These are phyloP conservation scores for Yamadazyma sp. DNA, from an alignment of 805 yeast species.

Conservation along the genomic window DNA sequence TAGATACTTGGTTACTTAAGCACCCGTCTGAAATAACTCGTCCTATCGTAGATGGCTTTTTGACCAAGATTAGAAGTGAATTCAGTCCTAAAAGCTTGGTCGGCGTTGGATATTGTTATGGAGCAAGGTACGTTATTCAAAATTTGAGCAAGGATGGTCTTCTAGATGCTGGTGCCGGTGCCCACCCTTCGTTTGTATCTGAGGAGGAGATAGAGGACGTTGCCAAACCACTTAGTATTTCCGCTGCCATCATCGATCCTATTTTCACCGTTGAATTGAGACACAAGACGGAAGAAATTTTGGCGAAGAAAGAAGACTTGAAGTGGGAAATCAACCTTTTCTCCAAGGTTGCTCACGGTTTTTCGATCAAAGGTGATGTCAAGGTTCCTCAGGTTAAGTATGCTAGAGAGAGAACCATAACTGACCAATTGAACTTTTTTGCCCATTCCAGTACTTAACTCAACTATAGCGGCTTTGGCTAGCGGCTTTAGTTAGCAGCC, in stretches of 20 bases:
- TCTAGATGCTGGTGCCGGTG: conserved; percentile 57
- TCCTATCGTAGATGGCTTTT: conserved; percentile 50
- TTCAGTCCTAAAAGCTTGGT: conserved; percentile 37
- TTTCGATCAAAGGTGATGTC: conserved; percentile 74
- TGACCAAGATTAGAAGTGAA: conserved; percentile 44
- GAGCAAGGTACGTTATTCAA: conserved; percentile 68
- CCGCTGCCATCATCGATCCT: conserved; percentile 72
- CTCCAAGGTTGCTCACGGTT: conserved; percentile 73
- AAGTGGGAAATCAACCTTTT: conserved; percentile 60
- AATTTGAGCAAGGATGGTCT: conserved; percentile 41
- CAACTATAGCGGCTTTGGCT: no score
- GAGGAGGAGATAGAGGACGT: conserved; percentile 64
- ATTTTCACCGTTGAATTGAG: conserved; percentile 67
- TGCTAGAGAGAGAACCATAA: conserved; percentile 66
- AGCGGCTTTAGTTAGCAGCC: no score
- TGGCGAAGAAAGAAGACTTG: conserved; percentile 44
- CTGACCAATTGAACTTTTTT: conserved; percentile 40
- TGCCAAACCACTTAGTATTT: conserved; percentile 57
- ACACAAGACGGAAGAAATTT: conserved; percentile 56
- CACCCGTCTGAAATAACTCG: conserved; percentile 52
- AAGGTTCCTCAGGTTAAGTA: conserved; percentile 50
- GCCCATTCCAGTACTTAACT: no score
- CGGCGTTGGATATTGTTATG: conserved; percentile 80
- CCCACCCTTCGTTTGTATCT: conserved; percentile 79
- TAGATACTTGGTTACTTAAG: conserved; percentile 49